phyloP scores from a whole-genome alignment of 352 stramenopile species.

The Phytophthora lateralis region DNA sequence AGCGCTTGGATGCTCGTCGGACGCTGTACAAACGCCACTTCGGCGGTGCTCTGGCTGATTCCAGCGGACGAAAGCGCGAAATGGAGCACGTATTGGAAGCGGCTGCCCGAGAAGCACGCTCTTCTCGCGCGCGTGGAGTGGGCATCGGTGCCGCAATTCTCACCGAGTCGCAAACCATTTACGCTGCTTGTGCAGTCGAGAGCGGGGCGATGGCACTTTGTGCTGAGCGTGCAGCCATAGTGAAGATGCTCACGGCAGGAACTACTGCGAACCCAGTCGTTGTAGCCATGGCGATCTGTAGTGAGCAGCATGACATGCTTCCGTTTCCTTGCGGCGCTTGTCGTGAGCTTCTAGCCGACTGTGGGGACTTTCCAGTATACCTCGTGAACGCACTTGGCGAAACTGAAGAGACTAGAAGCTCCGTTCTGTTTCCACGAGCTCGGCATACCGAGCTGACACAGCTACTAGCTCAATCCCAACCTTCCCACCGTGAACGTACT shows the following conservation, averaged over 20 bases:
- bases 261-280: constrained; percentile 26
- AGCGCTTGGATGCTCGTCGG: constrained; percentile 43
- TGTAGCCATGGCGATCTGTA: constrained; percentile 61
- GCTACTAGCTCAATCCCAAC: constrained; percentile 8
- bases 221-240: constrained; percentile 56
- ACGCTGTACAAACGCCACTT: constrained; percentile 63
- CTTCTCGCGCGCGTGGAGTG: constrained; percentile 32
- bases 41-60: constrained; percentile 34
- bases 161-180: constrained; percentile 52
- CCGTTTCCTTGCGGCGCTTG: constrained; percentile 69
- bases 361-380: constrained; percentile 79
- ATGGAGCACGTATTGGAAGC: constrained; percentile 63
- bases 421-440: constrained; percentile 59
- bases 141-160: constrained; percentile 60
- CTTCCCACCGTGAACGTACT: neutral
- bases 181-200: constrained; percentile 43
- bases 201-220: constrained; percentile 51
- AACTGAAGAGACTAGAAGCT: constrained; percentile 62
- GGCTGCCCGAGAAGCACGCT: constrained; percentile 37
- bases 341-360: constrained; percentile 70
- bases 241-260: constrained; percentile 48
- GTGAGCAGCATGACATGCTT: constrained; percentile 51
- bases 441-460: constrained; percentile 36
- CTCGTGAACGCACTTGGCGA: constrained; percentile 57
- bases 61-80: constrained; percentile 40